phyloP scores from a whole-genome alignment of 371 early-diverging fungal species.

The Massospora cicadina region DNA sequence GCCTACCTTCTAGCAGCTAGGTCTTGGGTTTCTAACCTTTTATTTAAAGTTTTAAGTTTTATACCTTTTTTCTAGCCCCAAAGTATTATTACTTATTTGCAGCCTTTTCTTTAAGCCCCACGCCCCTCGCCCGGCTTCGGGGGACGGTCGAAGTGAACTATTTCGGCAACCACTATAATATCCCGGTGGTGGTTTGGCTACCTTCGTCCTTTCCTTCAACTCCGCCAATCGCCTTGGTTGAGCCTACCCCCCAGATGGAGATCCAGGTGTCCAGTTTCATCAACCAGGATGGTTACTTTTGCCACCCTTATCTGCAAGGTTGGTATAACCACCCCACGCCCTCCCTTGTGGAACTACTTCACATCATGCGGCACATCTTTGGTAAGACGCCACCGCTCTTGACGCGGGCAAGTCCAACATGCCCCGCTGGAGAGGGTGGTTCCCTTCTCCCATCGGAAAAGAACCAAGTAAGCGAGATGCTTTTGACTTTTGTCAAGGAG shows the following conservation, averaged over 20 bases:
- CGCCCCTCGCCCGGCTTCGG: background rate
- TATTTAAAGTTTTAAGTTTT: no score
- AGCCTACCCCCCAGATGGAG: slow-evolving; percentile 5
- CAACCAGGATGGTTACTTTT: background rate
- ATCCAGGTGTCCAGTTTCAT: background rate
- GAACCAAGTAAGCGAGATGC: background rate
- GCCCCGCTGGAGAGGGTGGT: no score
- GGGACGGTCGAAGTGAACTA: background rate
- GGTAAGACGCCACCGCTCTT: background rate
- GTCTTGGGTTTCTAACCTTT: no score
- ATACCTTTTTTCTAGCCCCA: no score
- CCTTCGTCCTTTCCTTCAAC: background rate
- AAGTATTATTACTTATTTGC: no score
- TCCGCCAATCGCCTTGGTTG: background rate
- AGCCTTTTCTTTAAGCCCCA: background rate
- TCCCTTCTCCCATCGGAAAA: background rate
- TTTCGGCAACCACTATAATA: background rate
- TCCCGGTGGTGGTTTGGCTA: slow-evolving; percentile 2
- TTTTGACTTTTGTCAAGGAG: no score
- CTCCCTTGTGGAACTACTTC: background rate
- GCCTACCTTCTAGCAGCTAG: no score
- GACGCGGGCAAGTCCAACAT: background rate
- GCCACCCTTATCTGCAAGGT: background rate
- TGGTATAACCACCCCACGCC: background rate
- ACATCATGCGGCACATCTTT: slow-evolving; percentile 1